Evolutionary conservation across 1,139 yeast species (phyloP).

Genomic region (Nakaseomyces nivariensis): DNA sequence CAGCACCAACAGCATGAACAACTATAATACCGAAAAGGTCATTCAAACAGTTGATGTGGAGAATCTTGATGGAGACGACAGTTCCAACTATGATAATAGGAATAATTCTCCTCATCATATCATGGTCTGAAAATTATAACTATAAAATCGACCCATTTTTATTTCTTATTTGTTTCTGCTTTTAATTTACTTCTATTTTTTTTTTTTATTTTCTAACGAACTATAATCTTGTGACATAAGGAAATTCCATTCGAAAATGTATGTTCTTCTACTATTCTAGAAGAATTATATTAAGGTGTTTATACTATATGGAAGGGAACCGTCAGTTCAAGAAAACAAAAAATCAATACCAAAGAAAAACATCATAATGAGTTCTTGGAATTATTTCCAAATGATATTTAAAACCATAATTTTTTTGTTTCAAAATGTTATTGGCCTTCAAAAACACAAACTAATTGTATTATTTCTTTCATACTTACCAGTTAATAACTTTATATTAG

Average conservation of each 20-base stretch:
- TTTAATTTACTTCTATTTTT: not conserved
- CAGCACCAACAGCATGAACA: not conserved
- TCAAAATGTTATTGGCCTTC: no score
- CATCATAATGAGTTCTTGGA: not conserved
- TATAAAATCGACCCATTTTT: not conserved
- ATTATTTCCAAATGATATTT: not conserved
- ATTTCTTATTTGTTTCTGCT: not conserved
- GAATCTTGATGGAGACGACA: not conserved
- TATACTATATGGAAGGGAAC: no score
- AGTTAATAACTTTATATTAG: no score
- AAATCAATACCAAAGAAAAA: no score
- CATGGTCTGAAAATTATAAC: not conserved
- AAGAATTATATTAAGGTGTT: no score
- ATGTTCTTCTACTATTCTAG: no score
- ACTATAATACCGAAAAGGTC: not conserved
- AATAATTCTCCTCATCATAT: not conserved
- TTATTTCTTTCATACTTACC: no score
- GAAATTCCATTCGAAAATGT: no score
- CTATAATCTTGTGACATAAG: no score
- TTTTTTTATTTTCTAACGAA: no score
- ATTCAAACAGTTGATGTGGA: slow-evolving; percentile 1
- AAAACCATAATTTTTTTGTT: not conserved
- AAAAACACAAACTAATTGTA: no score
- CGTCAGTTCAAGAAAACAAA: no score
- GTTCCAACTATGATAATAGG: not conserved